phyloP scores from a whole-genome alignment of 768 basidiomycete genomes.

The Tulasnella sp. region DNA sequence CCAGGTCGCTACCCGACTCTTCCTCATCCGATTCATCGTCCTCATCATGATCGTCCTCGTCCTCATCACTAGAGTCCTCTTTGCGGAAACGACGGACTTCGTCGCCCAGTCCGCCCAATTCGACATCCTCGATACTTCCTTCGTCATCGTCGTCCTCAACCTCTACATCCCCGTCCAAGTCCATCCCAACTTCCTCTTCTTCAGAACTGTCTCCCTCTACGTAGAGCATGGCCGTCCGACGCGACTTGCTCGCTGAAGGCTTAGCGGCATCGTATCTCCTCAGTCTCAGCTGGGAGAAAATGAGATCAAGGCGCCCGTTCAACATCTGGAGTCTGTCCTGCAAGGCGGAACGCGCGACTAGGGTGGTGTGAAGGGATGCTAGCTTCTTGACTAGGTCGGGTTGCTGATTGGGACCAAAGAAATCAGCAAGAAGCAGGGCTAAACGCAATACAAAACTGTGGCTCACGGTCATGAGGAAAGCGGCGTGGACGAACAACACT shows the following conservation, averaged over 20 bases:
- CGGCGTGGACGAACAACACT: slow-evolving; percentile 74
- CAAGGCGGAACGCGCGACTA: slow-evolving; percentile 66
- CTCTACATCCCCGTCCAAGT: slow-evolving; percentile 40
- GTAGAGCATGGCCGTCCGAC: slow-evolving; percentile 27
- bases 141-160: slow-evolving; percentile 54
- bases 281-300: slow-evolving; percentile 53
- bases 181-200: slow-evolving; percentile 52
- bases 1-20: slow-evolving; percentile 50
- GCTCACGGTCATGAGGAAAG: slow-evolving; percentile 88
- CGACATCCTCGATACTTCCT: slow-evolving; percentile 47
- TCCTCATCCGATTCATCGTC: slow-evolving; percentile 40
- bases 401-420: slow-evolving; percentile 43
- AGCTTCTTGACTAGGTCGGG: slow-evolving; percentile 85
- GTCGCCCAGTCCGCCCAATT: slow-evolving; percentile 15
- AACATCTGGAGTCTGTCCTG: slow-evolving; percentile 78
- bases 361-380: slow-evolving; percentile 68
- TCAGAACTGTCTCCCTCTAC: slow-evolving; percentile 12
- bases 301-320: slow-evolving; percentile 85
- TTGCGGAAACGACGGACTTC: not conserved
- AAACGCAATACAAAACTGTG: not conserved
- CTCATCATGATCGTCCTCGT: slow-evolving; percentile 18
- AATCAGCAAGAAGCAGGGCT: not conserved
- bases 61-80: slow-evolving; percentile 18
- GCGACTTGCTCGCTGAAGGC: not conserved
- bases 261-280: not conserved